Evolutionary conservation across 345 rosid genomes (phyloP), one percentile per base, ranked within the genome.

Genomic region (Gossypium rotundifolium): DNA sequence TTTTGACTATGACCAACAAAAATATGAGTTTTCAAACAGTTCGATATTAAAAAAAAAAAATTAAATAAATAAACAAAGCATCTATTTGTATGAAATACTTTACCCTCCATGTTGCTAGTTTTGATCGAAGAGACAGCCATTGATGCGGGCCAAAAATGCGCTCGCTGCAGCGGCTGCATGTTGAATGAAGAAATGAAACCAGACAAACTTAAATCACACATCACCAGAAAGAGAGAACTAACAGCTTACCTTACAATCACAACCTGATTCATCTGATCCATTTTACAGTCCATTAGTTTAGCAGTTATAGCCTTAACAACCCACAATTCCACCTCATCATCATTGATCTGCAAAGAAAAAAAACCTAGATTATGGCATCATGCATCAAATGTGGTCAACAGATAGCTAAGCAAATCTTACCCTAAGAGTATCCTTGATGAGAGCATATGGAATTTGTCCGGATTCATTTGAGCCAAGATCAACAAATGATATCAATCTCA

Each of bases 231-330:
- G 48, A 54, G 42, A 57, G 17, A 45, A 71, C 9, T 40, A 22
- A 42, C 12, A 73, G 42, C 76, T 46, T 87, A 84, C 99, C 96
- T 91, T 80, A 92, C 95, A 67, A 89, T 74, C 64, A 91, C 85
- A 75, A 82, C 87, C 84, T 88, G 84, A 84, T 92, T 94, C 97
- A 92, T 85, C 85, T 94, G 97, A 81, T 94, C 95, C 88, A 94
- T 92, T 82, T 88, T 90, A 80, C 97, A 89, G 59, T 85, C 91
- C 44, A 91, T 73, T 80, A 94, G 77, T 81, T 94, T 91, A 0
- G 94, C 89, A 42, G 91, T 86, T 80, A 87, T 87, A 53, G 98
- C 97, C 86, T 85, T 94, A 4, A 92, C 97, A 68, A 94, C 87
- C 98, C 98, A 92, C 49, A 78, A 23, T 78, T 94, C 98, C 65